Conservation (phyloP, 2,329 filamentous ascomycete genomes). For the Aschersonia sp. region DNA sequence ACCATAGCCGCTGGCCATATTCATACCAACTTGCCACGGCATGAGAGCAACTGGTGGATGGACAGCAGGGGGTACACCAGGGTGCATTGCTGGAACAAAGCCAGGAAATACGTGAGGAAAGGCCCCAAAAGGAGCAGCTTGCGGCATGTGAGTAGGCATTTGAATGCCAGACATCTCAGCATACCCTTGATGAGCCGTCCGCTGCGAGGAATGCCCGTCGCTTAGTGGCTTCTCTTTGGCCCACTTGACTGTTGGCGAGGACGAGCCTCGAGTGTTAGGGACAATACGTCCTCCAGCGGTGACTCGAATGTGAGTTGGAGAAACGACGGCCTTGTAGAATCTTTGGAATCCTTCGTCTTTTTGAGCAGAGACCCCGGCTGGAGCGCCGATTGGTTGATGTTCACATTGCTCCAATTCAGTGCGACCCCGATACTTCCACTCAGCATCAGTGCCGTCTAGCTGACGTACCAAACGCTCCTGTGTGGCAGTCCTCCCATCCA, state of each 20-base stretch:
- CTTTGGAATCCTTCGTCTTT: slow-evolving; percentile 51
- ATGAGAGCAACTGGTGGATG: slow-evolving; percentile 21
- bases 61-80: slow-evolving; percentile 15
- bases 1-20: slow-evolving; percentile 14
- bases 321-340: slow-evolving; percentile 55
- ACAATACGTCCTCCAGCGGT: slow-evolving; percentile 55
- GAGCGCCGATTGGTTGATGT: slow-evolving; percentile 36
- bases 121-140: slow-evolving; percentile 12
- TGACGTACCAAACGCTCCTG: slow-evolving; percentile 13
- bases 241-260: slow-evolving; percentile 38
- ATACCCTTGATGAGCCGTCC: slow-evolving; percentile 7
- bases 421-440: slow-evolving; percentile 31
- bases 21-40: slow-evolving; percentile 25
- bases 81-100: slow-evolving; percentile 14
- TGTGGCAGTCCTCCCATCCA: slow-evolving; percentile 1
- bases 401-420: slow-evolving; percentile 26
- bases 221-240: slow-evolving; percentile 22
- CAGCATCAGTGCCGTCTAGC: slow-evolving; percentile 24
- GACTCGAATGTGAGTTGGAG: slow-evolving; percentile 51
- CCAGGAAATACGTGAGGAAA: slow-evolving; percentile 17
- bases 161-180: slow-evolving; percentile 4
- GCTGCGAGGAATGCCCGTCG: slow-evolving; percentile 9
- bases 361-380: slow-evolving; percentile 36
- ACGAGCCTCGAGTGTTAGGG: slow-evolving; percentile 42
- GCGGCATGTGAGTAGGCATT: slow-evolving; percentile 7